Base-by-base conservation (phyloP, 2,329 filamentous ascomycete genomes). In the Penicillium polonicum region DNA sequence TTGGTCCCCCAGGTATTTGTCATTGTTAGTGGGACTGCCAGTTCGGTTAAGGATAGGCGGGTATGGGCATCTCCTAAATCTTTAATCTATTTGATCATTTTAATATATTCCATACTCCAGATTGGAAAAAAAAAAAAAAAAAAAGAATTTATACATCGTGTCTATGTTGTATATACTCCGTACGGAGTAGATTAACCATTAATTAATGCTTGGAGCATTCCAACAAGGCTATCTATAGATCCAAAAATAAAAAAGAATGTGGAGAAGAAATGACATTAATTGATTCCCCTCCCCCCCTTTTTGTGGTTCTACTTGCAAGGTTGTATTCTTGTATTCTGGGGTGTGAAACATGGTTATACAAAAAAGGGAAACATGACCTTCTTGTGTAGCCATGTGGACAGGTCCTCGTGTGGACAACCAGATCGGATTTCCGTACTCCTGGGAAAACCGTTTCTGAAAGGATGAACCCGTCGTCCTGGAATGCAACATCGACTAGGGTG, bases 401-500 rank as follows among this genome's bases (percentile, higher is more conserved):
- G 62, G 58, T 60, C 63, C 62, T 66, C 60, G 64, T 65, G 64
- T 66, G 60, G 57, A 59, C 45, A 35, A 19, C 48, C 60, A 62
- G 62, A 67, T 65, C 63, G 63, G 49, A 56, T 60, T 62, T 55
- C 64, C 64, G 55, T 58, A 52, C 41, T 42, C 44, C 54, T 65
- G 65, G 65, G 57, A 61, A 64, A 63, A 51, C 63, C 64, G 64
- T 67, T 67, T 61, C 60, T 53, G 55, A 56, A 57, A 46, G 53
- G 56, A 57, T 48, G 55, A 65, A 65, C 60, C 65, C 64, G 59
- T 56, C 58, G 19, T 52, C 51, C 54, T 66, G 64, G 65, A 52
- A 64, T 66, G 64, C 63, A 67, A 66, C 58, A 64, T 66, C 46
- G 54, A 66, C 61, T 63, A 63, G 60, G 65, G 61, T 69, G 50